Conservation (phyloP, 371 early-diverging fungal species). For the Zychaea mexicana region DNA sequence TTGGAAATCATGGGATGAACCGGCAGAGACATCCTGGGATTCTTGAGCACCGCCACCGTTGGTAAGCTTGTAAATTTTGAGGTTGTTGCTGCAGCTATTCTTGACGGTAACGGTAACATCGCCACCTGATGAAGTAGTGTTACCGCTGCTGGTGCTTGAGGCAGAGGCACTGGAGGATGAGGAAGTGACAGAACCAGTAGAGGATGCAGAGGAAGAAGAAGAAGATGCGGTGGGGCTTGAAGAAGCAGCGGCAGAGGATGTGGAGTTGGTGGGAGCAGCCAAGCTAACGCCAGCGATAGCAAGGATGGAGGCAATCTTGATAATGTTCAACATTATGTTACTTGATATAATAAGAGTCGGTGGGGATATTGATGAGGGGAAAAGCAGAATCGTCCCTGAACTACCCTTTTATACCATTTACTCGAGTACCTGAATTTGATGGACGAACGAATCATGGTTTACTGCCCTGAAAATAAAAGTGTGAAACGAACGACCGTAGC, state of each 20-base stretch:
- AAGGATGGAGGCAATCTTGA: slow-evolving; percentile 18
- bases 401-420: neutral
- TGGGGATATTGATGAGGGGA: neutral
- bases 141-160: neutral
- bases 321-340: slow-evolving; percentile 18
- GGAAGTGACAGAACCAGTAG: neutral
- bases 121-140: slow-evolving; percentile 6
- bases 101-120: slow-evolving; percentile 38
- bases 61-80: slow-evolving; percentile 36
- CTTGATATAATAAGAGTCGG: neutral
- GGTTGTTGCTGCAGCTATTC: slow-evolving; percentile 28
- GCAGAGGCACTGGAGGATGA: neutral
- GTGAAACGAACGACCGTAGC: too few relatives aligned
- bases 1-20: slow-evolving; percentile 4
- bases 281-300: slow-evolving; percentile 20
- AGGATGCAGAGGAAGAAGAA: neutral
- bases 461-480: neutral
- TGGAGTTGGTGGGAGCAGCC: slow-evolving; percentile 14
- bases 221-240: neutral
- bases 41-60: slow-evolving; percentile 15
- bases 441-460: neutral
- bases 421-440: neutral
- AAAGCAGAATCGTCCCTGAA: neutral
- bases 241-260: neutral
- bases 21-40: slow-evolving; percentile 3